Evolutionary conservation across 371 early-diverging fungal species (phyloP).

Genomic region (Lichtheimia ramosa): DNA sequence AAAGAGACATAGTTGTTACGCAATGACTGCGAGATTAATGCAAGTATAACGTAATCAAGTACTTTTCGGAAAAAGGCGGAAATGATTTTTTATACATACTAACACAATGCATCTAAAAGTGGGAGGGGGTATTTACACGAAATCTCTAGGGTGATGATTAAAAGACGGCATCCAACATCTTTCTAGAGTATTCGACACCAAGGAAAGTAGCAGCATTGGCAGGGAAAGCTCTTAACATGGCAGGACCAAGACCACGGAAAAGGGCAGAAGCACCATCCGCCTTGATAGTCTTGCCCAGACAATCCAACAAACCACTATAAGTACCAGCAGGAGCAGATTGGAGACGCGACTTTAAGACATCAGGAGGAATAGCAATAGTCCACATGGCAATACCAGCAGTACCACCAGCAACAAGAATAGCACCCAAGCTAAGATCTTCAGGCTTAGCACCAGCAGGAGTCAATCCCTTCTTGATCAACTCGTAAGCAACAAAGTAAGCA

Average conservation of each 20-base stretch:
- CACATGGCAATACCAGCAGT: slow-evolving; percentile 87
- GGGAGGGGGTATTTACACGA: neutral
- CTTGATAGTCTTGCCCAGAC: slow-evolving; percentile 80
- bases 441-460: slow-evolving; percentile 74
- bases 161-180: slow-evolving; percentile 44
- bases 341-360: slow-evolving; percentile 96
- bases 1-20: no score
- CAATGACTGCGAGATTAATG: no score
- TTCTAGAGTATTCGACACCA: slow-evolving; percentile 51
- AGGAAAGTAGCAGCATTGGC: slow-evolving; percentile 81
- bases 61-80: neutral
- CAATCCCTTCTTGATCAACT: slow-evolving; percentile 80
- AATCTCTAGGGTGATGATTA: slow-evolving; percentile 15
- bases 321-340: slow-evolving; percentile 95
- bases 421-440: slow-evolving; percentile 69
- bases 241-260: slow-evolving; percentile 96
- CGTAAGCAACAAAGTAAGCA: slow-evolving; percentile 98
- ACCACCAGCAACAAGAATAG: slow-evolving; percentile 95
- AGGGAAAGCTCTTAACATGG: slow-evolving; percentile 94
- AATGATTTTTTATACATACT: slow-evolving; percentile 1
- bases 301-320: slow-evolving; percentile 80
- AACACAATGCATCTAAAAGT: neutral
- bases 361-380: slow-evolving; percentile 89
- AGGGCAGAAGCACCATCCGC: slow-evolving; percentile 91
- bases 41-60: neutral